Evolutionary conservation across 345 rosid species (phyloP).

Genomic region (Lumnitzera racemosa): DNA sequence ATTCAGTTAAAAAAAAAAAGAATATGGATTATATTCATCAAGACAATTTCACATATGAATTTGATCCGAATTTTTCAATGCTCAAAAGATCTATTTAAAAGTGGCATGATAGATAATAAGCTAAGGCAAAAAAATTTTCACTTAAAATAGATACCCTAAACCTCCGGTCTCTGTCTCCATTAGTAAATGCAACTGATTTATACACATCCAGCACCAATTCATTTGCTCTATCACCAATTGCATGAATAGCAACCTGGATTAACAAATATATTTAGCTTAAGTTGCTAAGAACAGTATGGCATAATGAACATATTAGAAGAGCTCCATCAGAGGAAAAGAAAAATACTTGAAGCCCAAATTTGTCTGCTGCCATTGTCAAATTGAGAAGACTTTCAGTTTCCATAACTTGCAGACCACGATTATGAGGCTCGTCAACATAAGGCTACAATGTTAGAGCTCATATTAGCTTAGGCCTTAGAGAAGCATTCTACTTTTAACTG

Average conservation of each 20-base stretch:
- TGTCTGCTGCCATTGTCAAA: slow-evolving; percentile 66
- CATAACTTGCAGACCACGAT: slow-evolving; percentile 55
- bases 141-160: slow-evolving; percentile 52
- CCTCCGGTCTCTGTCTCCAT: slow-evolving; percentile 75
- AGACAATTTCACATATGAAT: not conserved
- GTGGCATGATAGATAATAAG: slow-evolving; percentile 1
- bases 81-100: not conserved
- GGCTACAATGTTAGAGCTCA: slow-evolving; percentile 34
- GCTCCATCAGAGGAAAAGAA: not conserved
- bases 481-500: not conserved
- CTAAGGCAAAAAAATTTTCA: not conserved
- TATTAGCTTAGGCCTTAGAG: not conserved
- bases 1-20: not conserved
- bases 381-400: slow-evolving; percentile 52
- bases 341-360: slow-evolving; percentile 73
- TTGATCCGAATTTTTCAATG: not conserved
- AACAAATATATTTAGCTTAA: not conserved
- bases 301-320: not conserved
- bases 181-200: slow-evolving; percentile 41
- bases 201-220: slow-evolving; percentile 66
- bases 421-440: slow-evolving; percentile 59
- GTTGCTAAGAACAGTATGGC: not conserved
- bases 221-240: slow-evolving; percentile 89
- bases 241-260: slow-evolving; percentile 82
- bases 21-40: slow-evolving; percentile 10